Evolutionary conservation across 805 yeast species (phyloP), one percentile per base, ranked within the genome.

Genomic region (Metschnikowia corniflorae): DNA sequence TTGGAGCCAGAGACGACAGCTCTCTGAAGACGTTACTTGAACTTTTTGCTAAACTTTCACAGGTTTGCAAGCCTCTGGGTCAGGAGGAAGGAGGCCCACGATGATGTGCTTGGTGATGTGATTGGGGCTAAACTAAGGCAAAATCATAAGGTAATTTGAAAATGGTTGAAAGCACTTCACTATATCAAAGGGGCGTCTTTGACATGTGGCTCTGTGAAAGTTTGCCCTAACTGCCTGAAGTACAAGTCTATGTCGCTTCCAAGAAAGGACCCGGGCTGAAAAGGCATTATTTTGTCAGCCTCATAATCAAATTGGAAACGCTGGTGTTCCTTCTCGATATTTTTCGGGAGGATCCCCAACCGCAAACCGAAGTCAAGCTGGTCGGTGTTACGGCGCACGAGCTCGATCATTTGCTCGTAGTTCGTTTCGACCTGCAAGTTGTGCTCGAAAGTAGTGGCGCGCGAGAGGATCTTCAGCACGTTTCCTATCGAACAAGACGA

Each of bases 181-280:
- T 23, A 36, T 17, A 31, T 14, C 29, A 37, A 37, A 6, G 36
- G 33, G n/a, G 30, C 29, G 16, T 31, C 19, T 15, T 23, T 35
- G 15, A 33, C 25, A 14, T 23, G 18, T 15, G 24, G 5, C 20
- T 33, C 37, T 32, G 19, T 30, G 13, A 27, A 14, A 5, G 25
- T 21, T 18, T 31, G 46, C 16, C 40, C 39, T 32, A 52, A 38
- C 19, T 32, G 44, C 13, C 52, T 49, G 25, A 58, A 54, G 33
- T 57, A 58, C 16, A 40, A 29, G 43, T 59, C 63, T 16, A 58
- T 46, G 31, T 55, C 61, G 15, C 35, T 44, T 14, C 49, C 36
- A 15, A 41, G 32, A 27, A 37, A 7, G 5, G 42, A 37, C 6
- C 34, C 39, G 21, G 31, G 23, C 22, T 25, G 42, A 5, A 37